phyloP scores from a whole-genome alignment of 73 alveolate genomes.

The Paramecium tetraurelia region DNA sequence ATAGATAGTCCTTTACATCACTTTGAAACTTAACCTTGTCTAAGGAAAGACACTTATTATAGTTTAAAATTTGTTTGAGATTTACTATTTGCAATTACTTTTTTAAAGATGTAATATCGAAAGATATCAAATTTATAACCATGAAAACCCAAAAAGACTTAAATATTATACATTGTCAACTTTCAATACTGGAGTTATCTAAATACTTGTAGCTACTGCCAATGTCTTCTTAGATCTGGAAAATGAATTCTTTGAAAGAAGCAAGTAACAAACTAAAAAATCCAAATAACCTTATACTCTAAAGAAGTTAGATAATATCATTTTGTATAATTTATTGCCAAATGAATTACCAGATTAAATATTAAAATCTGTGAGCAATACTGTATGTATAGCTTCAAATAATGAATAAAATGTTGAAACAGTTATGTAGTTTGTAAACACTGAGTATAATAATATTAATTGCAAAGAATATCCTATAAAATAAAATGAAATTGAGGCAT shows the following conservation, averaged over 20 bases:
- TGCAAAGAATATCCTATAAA: slow-evolving; percentile 58
- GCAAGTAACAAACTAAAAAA: background rate
- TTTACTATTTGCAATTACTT: background rate
- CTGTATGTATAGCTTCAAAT: background rate
- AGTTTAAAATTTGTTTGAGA: background rate
- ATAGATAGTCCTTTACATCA: background rate
- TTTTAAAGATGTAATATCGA: slow-evolving; percentile 1
- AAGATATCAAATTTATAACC: slow-evolving; percentile 51
- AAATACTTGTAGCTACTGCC: slow-evolving; percentile 39
- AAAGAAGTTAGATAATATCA: slow-evolving; percentile 48
- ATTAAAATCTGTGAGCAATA: background rate
- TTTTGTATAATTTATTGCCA: slow-evolving; percentile 8
- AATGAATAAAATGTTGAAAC: slow-evolving; percentile 46
- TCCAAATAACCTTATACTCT: slow-evolving; percentile 23
- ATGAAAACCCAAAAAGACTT: slow-evolving; percentile 54
- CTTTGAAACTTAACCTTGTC: background rate
- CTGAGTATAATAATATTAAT: background rate
- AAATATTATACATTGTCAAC: slow-evolving; percentile 52
- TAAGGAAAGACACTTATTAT: slow-evolving; percentile 25
- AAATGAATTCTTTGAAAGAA: slow-evolving; percentile 50
- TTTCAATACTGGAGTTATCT: slow-evolving; percentile 58
- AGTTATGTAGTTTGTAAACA: background rate
- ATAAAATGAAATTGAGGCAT: slow-evolving; percentile 58
- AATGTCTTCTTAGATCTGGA: slow-evolving; percentile 29
- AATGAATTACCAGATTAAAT: background rate